A percentile compares a stretch with the other conserved stretches of the same genome.
These are phyloP conservation scores for Torulaspora quercuum DNA, from an alignment of 805 yeast species.

Conservation along the genomic window DNA sequence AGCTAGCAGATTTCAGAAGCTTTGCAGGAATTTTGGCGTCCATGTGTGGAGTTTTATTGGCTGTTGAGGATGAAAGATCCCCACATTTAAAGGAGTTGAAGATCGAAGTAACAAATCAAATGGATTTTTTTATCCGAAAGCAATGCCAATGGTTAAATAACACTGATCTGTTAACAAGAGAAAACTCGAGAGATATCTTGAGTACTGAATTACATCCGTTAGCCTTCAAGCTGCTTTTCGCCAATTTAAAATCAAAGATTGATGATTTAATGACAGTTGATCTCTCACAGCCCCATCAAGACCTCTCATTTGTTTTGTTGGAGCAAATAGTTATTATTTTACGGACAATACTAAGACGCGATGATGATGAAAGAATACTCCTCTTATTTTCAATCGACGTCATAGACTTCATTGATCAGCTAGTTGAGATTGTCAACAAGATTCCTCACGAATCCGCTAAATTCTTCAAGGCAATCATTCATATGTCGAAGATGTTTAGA, in stretches of 20 bases:
- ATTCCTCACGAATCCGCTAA: conserved; percentile 27
- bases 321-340: conserved; percentile 51
- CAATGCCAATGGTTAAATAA: conserved; percentile 50
- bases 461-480: conserved; percentile 34
- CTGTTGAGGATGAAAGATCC: conserved; percentile 24
- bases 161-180: conserved; percentile 54
- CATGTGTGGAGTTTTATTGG: conserved; percentile 59
- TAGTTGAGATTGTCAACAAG: conserved; percentile 28
- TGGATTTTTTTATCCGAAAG: conserved; percentile 48
- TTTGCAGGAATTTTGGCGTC: conserved; percentile 73
- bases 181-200: conserved; percentile 67
- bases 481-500: conserved; percentile 35
- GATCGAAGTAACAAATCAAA: conserved; percentile 36
- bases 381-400: conserved; percentile 37
- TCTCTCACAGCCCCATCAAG: conserved; percentile 24
- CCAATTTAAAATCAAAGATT: conserved; percentile 42
- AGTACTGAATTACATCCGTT: conserved; percentile 62
- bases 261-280: conserved; percentile 31
- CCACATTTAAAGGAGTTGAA: conserved; percentile 24
- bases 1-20: conserved; percentile 52
- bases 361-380: conserved; percentile 35
- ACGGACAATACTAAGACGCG: conserved; percentile 40
- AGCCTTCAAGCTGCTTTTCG: conserved; percentile 48
- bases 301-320: conserved; percentile 37
- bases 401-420: conserved; percentile 35